Percentiles rank a stretch among this genome's conserved stretches.
Conservation (phyloP, 1,284 basidiomycete species). For the Ganoderma lucidum region DNA sequence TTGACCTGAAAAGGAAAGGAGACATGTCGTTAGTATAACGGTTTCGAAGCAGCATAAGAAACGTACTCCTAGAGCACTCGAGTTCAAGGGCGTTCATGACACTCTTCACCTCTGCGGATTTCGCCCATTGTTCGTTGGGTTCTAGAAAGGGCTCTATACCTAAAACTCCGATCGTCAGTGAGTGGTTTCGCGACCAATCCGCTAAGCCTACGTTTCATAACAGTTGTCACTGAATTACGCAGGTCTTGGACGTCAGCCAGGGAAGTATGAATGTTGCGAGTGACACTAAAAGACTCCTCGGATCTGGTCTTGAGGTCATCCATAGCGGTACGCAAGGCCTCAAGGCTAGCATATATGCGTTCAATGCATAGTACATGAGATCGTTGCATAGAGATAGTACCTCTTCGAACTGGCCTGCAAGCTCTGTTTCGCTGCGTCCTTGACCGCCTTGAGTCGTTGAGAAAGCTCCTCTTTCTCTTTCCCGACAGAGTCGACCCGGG, state of each 20-base stretch:
- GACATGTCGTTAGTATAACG: constrained; percentile 4
- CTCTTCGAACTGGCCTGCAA: constrained; percentile 38
- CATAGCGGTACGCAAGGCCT: constrained; percentile 32
- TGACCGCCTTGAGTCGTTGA: constrained; percentile 39
- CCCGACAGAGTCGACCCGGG: constrained; percentile 33
- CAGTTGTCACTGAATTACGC: constrained; percentile 34
- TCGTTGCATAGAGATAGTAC: constrained; percentile 17
- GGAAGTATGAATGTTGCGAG: constrained; percentile 36
- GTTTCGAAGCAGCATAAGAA: not conserved
- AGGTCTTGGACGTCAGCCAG: constrained; percentile 41
- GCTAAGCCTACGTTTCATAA: constrained; percentile 33
- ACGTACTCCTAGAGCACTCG: constrained; percentile 41
- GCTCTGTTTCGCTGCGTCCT: constrained; percentile 39
- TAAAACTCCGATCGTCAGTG: constrained; percentile 18
- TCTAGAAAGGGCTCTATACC: constrained; percentile 41
- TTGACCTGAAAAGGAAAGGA: constrained; percentile 35
- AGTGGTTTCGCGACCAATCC: not conserved
- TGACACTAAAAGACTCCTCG: constrained; percentile 37
- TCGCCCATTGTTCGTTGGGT: constrained; percentile 36
- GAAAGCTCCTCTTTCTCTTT: constrained; percentile 39
- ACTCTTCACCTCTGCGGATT: constrained; percentile 33
- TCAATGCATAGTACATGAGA: not conserved
- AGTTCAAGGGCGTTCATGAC: constrained; percentile 39
- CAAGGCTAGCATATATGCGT: constrained; percentile 37
- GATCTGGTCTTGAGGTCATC: constrained; percentile 42